Evolutionary conservation across 139 green algal genomes (phyloP), one percentile per base, ranked within the genome.

Genomic region (Auxenochlorella protothecoides): DNA sequence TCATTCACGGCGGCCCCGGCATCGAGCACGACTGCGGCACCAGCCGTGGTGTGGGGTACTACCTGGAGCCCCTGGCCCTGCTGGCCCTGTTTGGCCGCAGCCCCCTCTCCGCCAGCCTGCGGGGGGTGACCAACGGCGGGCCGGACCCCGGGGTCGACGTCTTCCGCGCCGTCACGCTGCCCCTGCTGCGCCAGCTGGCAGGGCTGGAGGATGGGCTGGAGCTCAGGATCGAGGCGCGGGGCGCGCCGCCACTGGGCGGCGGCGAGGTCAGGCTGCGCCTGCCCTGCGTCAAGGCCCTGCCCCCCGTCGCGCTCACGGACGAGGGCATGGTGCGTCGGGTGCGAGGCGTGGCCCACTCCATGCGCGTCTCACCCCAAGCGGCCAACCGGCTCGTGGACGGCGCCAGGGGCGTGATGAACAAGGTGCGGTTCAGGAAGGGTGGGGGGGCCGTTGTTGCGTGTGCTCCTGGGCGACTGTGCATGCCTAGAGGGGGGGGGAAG

Each of bases 261-360:
- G 94, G 94, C 0, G 90, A 97, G 80, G 86, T 96, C 53, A 52
- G 83, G 27, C 76, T 98, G 56, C 73, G 71, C 0, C 76, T 91
- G 66, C 90, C 91, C 0, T 65, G 86, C 5, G 66, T 94, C 3
- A 78, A 76, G 61, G 44, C 80, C 56, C 74, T 96, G 72, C 87
- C 88, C 9, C 71, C 81, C 5, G 44, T 92, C 56, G 73, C 76
- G 55, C 72, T 89, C 77, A 65, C 68, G 54, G 87, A 98, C 60
- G 92, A 97, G 81, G 95, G 95, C 55, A 90, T 97, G 85, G 92
- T 99, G 55, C 96, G 94, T 83, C 80, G 94, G 5, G 85, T 99
- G 51, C 83, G 95, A 6, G 95, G 95, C 6, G 87, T 99, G n/a
- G 90, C 95, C 3, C 96, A 94, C 79, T 86, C 83, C 13, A 88